A percentile compares a stretch with the other conserved stretches of the same genome.
Conservation (phyloP, 305 asterid genomes). For the Fraxinus albicans region DNA sequence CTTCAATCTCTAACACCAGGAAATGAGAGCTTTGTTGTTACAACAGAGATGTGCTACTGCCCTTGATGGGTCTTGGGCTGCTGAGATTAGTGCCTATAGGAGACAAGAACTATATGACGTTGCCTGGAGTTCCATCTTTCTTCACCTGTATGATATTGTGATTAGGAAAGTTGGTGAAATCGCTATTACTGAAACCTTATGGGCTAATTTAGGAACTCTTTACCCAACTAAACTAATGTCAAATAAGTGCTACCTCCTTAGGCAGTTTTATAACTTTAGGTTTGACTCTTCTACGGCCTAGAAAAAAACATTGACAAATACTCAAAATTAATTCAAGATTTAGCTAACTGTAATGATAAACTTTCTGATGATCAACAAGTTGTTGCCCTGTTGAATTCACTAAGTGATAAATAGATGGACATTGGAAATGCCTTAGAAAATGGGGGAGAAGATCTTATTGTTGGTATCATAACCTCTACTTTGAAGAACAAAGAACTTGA, state of each 20-base stretch:
- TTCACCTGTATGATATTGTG: background rate
- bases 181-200: background rate
- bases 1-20: no score
- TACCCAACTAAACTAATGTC: background rate
- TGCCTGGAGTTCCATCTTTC: background rate
- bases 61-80: background rate
- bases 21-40: no score
- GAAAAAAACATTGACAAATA: background rate
- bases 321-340: background rate
- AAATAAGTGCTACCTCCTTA: background rate
- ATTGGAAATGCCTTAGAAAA: no score
- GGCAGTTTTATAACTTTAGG: background rate
- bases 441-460: no score
- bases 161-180: background rate
- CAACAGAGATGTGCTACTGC: no score
- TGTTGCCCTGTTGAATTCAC: no score
- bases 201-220: background rate
- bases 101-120: background rate
- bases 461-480: no score
- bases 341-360: no score
- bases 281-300: background rate
- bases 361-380: no score
- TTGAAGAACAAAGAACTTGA: no score
- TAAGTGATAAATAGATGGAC: no score
- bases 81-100: background rate